Evolutionary conservation across 306 rosid genomes (phyloP), one percentile per base, ranked within the genome.

Genomic region (Sphenostylis stenocarpa): DNA sequence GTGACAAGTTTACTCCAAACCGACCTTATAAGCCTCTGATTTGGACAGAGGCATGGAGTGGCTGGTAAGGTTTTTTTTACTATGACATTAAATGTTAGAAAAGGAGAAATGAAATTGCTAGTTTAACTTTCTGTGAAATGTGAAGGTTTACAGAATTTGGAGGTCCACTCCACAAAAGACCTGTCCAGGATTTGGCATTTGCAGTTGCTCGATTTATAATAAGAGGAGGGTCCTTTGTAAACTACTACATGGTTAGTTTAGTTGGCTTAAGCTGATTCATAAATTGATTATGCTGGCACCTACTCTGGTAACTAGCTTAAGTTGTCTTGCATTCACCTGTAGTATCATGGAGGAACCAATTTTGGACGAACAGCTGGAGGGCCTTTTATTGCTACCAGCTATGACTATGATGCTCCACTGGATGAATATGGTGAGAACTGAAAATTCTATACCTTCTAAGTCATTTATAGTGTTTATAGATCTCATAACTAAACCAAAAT

Each of bases 341-440:
- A 92, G 97, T 92, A 90, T 79, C 97, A 90, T 70, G 97, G 97
- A 13, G 97, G 97, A 75, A 92, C 97, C 24, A 92, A 92, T 85
- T 92, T 92, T 66, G 97, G 97, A 72, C 90, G 97, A 73, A 90
- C 97, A 58, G 97, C 97, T 3, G 97, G 97, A n/a, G 97, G 97
- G 26, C 97, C 97, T 65, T 92, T 92, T 87, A 74, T 92, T 70
- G 85, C 96, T 44, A 90, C 97, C 77, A 92, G 96, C 84, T 92
- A 92, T 69, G 97, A 92, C 87, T 92, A 92, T 38, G 97, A 92
- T 80, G 97, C 97, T 81, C 97, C 97, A 43, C 58, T 92, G n/a
- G 97, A 92, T 81, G 97, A 92, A 83, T 92, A 90, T 79, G 97
- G 97, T 92, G 72, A 92, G 89, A 77, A 81, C 47, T 48, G 23